Percentiles rank a stretch among this genome's conserved stretches.
phyloP scores from a whole-genome alignment of 1,139 yeast genomes.

The Kodamaea ohmeri region DNA sequence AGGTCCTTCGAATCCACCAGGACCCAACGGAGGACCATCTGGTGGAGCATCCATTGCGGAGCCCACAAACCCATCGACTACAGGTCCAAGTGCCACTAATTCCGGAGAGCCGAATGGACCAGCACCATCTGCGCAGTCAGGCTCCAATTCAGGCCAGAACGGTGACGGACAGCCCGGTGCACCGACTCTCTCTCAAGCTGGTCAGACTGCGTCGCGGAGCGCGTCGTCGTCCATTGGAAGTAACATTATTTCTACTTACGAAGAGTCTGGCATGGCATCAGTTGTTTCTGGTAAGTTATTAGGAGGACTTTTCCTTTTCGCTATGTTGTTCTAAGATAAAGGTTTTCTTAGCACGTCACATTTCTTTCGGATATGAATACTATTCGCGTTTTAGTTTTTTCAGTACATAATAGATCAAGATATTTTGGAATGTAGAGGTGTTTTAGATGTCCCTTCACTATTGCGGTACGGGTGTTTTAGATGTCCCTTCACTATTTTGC shows the following conservation, averaged over 20 bases:
- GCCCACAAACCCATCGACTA: too few relatives aligned
- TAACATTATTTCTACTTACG: not conserved
- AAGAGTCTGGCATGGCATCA: not conserved
- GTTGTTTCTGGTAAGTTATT: slow-evolving; percentile 14
- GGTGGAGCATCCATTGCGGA: too few relatives aligned
- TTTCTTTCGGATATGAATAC: not conserved
- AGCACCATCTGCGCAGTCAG: not conserved
- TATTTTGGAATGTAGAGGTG: not conserved
- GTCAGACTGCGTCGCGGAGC: too few relatives aligned
- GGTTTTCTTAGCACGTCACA: not conserved
- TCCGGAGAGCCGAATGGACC: too few relatives aligned
- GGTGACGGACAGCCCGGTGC: too few relatives aligned
- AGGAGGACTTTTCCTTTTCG: slow-evolving; percentile 1
- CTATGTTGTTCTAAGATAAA: not conserved
- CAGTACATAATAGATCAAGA: not conserved
- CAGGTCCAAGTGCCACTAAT: not conserved
- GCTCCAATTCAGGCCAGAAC: not conserved
- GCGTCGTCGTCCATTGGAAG: not conserved
- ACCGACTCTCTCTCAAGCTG: slow-evolving; percentile 1
- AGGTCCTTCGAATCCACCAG: not conserved
- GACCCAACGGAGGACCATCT: not conserved
- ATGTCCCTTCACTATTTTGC: not conserved
- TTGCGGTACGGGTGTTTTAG: not conserved
- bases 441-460: not conserved
- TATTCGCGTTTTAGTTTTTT: not conserved